Evolutionary conservation across 441 rosid species (phyloP), one percentile per base, ranked within the genome.

Genomic region (Adansonia gregorii): DNA sequence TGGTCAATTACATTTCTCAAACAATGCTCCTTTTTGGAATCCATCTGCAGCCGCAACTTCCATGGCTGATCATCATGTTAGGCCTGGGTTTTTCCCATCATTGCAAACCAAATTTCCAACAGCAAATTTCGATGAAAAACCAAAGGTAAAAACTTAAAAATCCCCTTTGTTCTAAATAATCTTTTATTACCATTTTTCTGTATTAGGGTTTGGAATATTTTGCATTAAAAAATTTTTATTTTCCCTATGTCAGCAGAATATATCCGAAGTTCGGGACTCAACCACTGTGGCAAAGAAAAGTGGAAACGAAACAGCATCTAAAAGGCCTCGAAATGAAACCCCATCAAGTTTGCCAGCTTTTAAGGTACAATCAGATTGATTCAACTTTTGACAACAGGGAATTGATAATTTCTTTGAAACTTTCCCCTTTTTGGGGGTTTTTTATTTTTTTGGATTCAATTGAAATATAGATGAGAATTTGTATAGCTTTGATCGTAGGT

Each of bases 21-120:
- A 94, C 78, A 92, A 96, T 83, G 90, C 97, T 7, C 91, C 95
- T 22, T 94, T 91, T 75, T 96, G 99, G 99, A 94, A 91, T 67
- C 97, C 97, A 7, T 87, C 98, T 0, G 89, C 91, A 6, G 74
- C 90, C 4, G 72, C 51, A 48, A 9, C 83, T 14, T 73, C 89
- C 79, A 76, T 82, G 78, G 85, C 63, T 19, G 93, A 67, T 12
- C 93, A 67, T 17, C 92, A 93, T 46, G 83, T 82, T 73, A 90
- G 93, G 14, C 81, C 97, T 0, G 82, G 77, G 81, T 89, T 86
- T 79, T 88, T 88, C 69, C 90, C 97, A 9, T 75, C 89, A 11
- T 75, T 87, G 77, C 96, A 92, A 61, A 78, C 85, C 14, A 92
- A 85, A 73, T 86, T 90, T 80, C 83, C 83, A 1, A 24, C 89